Evolutionary conservation across 140 eudicot genomes (phyloP).

Genomic region (Anethum foeniculum): DNA sequence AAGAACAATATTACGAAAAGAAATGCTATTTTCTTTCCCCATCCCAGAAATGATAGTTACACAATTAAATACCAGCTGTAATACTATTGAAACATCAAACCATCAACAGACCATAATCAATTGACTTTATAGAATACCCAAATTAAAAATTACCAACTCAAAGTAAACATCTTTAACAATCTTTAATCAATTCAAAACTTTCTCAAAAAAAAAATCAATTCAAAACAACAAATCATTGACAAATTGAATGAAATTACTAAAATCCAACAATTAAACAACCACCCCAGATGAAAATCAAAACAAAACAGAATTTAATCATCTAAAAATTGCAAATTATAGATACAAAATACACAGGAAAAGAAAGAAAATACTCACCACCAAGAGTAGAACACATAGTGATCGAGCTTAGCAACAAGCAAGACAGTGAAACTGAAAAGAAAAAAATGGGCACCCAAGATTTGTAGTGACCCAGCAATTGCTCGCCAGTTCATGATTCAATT

Average conservation of each 20-base stretch:
- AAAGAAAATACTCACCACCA: constrained; percentile 39
- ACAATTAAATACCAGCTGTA: background rate
- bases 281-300: background rate
- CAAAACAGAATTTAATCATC: background rate
- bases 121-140: background rate
- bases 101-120: background rate
- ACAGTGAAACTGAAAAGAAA: constrained; percentile 38
- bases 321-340: background rate
- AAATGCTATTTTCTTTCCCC: background rate
- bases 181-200: background rate
- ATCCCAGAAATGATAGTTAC: background rate
- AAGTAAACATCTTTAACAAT: background rate
- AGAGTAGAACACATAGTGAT: constrained; percentile 25
- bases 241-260: background rate
- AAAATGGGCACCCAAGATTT: constrained; percentile 33
- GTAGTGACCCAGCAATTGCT: constrained; percentile 19
- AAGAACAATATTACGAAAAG: too few relatives aligned
- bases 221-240: background rate
- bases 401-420: constrained; percentile 39
- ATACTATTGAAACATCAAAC: background rate
- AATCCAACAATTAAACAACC: background rate
- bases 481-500: constrained; percentile 8
- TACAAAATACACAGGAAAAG: background rate
- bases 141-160: background rate
- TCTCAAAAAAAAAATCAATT: too few relatives aligned